phyloP scores from a whole-genome alignment of 345 rosid genomes.

The Euphorbia peplus region DNA sequence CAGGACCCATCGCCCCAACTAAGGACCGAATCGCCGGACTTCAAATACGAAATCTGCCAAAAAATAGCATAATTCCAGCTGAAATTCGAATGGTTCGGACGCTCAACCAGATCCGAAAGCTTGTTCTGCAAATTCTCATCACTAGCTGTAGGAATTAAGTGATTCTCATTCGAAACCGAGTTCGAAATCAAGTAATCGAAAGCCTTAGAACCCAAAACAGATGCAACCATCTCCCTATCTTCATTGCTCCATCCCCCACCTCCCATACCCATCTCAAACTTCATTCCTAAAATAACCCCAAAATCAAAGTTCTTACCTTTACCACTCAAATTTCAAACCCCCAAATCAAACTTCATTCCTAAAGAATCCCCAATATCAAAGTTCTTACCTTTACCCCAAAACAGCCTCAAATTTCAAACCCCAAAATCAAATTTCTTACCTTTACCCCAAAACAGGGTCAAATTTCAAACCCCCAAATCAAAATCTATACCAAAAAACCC shows the following conservation, averaged over 20 bases:
- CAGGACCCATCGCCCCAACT: conserved; percentile 99
- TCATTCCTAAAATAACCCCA: conserved; percentile 40
- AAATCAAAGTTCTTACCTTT: conserved; percentile 5
- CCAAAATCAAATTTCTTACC: conserved; percentile 3
- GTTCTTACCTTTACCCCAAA: background rate
- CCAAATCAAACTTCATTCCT: conserved; percentile 43
- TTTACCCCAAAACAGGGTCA: background rate
- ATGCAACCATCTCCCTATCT: conserved; percentile 57
- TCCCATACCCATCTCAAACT: conserved; percentile 51
- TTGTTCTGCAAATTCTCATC: conserved; percentile 77
- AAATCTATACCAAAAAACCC: background rate
- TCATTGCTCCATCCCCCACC: conserved; percentile 70
- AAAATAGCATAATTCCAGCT: conserved; percentile 97
- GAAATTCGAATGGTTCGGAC: conserved; percentile 63
- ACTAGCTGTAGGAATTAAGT: conserved; percentile 51
- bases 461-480: conserved; percentile 15
- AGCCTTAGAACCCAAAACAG: conserved; percentile 79
- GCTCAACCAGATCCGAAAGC: conserved; percentile 89
- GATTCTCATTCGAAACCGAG: conserved; percentile 60
- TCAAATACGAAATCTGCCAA: conserved; percentile 90
- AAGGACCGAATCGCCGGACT: conserved; percentile 77
- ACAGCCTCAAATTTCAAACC: conserved; percentile 11
- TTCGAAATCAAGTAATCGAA: conserved; percentile 67
- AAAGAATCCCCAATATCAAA: conserved; percentile 13
- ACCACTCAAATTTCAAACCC: background rate